These are phyloP conservation scores for Paratinospora sagittata DNA, from an alignment of 164 flowering plant species.

Conservation along the genomic window DNA sequence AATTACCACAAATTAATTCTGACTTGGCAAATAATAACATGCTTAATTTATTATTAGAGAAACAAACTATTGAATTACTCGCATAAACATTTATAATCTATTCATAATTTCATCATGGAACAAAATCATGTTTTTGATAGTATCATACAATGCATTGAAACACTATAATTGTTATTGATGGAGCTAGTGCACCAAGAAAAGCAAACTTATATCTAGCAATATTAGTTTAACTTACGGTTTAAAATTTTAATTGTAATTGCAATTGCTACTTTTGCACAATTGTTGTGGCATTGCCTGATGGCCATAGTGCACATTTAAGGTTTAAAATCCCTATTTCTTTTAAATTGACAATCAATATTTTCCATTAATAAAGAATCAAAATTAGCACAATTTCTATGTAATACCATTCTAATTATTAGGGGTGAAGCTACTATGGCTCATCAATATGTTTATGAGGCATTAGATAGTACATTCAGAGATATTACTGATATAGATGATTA, in stretches of 20 bases:
- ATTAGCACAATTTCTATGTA: neutral
- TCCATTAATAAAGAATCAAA: neutral
- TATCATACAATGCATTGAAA: neutral
- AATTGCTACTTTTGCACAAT: no score
- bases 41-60: neutral
- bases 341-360: neutral
- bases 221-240: neutral
- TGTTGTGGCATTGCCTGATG: constrained; percentile 6
- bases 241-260: constrained; percentile 5
- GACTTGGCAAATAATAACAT: neutral
- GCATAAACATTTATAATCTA: neutral
- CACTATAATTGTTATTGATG: neutral
- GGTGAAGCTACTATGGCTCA: constrained; percentile 10
- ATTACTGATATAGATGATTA: neutral
- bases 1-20: no score
- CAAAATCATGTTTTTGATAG: neutral
- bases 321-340: neutral
- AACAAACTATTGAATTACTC: neutral
- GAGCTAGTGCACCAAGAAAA: constrained; percentile 7
- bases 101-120: neutral
- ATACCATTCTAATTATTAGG: constrained; percentile 4
- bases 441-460: constrained; percentile 2
- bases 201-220: constrained; percentile 1
- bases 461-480: neutral
- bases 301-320: neutral